Evolutionary conservation across 257 asterid species (phyloP).

Genomic region (Solanum tacnaense): DNA sequence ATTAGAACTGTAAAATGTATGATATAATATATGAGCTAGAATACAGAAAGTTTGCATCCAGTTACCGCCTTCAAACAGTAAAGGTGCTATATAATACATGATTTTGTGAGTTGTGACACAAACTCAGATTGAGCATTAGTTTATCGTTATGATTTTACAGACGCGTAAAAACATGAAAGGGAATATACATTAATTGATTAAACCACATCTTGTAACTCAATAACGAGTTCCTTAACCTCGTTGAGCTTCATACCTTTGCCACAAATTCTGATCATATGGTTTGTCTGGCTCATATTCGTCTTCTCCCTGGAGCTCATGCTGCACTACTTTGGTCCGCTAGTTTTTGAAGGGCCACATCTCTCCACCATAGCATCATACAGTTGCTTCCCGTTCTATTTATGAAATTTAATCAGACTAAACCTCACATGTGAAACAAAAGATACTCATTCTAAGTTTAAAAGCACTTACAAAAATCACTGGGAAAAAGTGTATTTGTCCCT

Average conservation of each 20-base stretch:
- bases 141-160: background rate
- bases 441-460: background rate
- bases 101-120: background rate
- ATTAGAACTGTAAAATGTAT: background rate
- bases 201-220: background rate
- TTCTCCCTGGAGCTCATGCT: background rate
- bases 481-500: constrained; percentile 81
- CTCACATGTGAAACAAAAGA: background rate
- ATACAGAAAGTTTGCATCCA: background rate
- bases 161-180: background rate
- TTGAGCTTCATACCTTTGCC: constrained; percentile 15
- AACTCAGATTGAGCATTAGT: background rate
- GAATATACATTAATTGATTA: background rate
- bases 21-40: background rate
- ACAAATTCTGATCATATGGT: constrained; percentile 1
- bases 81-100: background rate
- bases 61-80: background rate
- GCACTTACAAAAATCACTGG: constrained; percentile 87
- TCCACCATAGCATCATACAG: constrained; percentile 84
- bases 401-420: background rate
- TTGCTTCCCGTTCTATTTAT: constrained; percentile 74
- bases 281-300: background rate
- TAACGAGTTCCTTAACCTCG: background rate
- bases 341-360: constrained; percentile 84
- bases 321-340: constrained; percentile 56